phyloP scores from a whole-genome alignment of 495 filamentous ascomycete genomes.

The Neurospora sp. region DNA sequence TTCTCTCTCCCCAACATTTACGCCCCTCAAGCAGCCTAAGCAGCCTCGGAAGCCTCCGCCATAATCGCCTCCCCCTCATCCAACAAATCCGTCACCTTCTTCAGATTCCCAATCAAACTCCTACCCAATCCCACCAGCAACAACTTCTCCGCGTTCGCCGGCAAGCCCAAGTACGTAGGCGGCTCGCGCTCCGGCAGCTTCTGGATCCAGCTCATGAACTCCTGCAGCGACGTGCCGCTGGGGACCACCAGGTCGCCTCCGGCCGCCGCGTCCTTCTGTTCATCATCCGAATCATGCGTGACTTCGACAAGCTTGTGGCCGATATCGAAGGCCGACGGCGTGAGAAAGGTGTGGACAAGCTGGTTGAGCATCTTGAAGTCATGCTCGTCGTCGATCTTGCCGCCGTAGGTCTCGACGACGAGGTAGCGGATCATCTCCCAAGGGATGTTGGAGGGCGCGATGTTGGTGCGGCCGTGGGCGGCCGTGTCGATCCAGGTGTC shows the following conservation, averaged over 20 bases:
- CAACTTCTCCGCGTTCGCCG: conserved; percentile 94
- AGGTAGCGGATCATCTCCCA: conserved; percentile 96
- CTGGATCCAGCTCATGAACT: conserved; percentile 90
- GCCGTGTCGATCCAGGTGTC: conserved; percentile 86
- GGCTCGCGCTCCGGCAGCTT: conserved; percentile 88
- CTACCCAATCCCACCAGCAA: conserved; percentile 80
- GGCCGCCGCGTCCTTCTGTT: not conserved
- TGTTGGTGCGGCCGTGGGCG: conserved; percentile 75
- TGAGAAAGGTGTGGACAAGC: conserved; percentile 69
- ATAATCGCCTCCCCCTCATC: conserved; percentile 92
- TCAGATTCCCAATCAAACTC: conserved; percentile 76
- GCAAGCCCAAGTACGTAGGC: conserved; percentile 91
- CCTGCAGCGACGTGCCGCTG: conserved; percentile 64
- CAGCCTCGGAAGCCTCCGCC: conserved; percentile 40
- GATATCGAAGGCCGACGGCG: conserved; percentile 78
- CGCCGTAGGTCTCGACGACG: conserved; percentile 88
- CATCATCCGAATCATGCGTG: conserved; percentile 26
- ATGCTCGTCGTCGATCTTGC: conserved; percentile 89
- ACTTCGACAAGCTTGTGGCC: conserved; percentile 68
- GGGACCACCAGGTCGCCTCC: conserved; percentile 59
- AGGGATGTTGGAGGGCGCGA: conserved; percentile 84
- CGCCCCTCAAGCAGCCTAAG: not conserved
- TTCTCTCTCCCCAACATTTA: not conserved
- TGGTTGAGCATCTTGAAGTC: conserved; percentile 64
- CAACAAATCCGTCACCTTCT: conserved; percentile 69